Percentiles rank a stretch among this genome's conserved stretches.
These are phyloP conservation scores for Hypoxylon sp. DNA, from an alignment of 2,329 filamentous ascomycete species.

Conservation along the genomic window DNA sequence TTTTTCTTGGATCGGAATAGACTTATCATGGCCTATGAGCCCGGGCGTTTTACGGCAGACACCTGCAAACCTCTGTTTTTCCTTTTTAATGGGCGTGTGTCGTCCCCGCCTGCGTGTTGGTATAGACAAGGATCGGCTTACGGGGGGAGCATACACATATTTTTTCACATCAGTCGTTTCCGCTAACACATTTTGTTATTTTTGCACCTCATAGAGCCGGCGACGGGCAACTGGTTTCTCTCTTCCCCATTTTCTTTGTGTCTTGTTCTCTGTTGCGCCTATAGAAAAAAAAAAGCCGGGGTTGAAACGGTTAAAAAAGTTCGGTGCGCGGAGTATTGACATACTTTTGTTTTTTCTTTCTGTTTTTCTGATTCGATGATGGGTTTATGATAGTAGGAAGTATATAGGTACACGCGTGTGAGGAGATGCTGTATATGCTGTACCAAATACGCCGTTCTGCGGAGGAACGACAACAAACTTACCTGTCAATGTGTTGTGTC, in stretches of 20 bases:
- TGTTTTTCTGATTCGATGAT: constrained; percentile 14
- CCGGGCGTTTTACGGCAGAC: constrained; percentile 25
- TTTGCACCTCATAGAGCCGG: constrained; percentile 30
- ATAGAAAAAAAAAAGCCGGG: constrained; percentile 32
- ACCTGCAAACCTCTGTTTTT: background rate
- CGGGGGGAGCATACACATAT: background rate
- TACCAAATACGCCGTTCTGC: constrained; percentile 19
- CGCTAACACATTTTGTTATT: constrained; percentile 18
- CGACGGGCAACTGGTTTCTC: constrained; percentile 38
- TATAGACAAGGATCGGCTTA: constrained; percentile 32
- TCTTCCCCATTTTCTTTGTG: background rate
- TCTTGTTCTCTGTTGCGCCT: constrained; percentile 18
- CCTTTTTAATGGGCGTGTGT: constrained; percentile 5
- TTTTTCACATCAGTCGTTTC: constrained; percentile 39
- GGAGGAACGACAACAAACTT: constrained; percentile 9
- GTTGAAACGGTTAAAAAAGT: constrained; percentile 38
- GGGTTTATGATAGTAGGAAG: constrained; percentile 23
- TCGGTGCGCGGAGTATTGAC: constrained; percentile 37
- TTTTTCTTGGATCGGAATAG: constrained; percentile 29
- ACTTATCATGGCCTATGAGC: constrained; percentile 33
- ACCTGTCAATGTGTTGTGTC: constrained; percentile 18
- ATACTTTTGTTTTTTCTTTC: constrained; percentile 5
- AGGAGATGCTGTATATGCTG: constrained; percentile 29
- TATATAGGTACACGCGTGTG: constrained; percentile 17
- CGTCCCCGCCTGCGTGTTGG: constrained; percentile 6